Percentiles rank a stretch among this genome's conserved stretches.
These are phyloP conservation scores for Trypanosoma grayi DNA, from an alignment of 208 protist species.

Conservation along the genomic window DNA sequence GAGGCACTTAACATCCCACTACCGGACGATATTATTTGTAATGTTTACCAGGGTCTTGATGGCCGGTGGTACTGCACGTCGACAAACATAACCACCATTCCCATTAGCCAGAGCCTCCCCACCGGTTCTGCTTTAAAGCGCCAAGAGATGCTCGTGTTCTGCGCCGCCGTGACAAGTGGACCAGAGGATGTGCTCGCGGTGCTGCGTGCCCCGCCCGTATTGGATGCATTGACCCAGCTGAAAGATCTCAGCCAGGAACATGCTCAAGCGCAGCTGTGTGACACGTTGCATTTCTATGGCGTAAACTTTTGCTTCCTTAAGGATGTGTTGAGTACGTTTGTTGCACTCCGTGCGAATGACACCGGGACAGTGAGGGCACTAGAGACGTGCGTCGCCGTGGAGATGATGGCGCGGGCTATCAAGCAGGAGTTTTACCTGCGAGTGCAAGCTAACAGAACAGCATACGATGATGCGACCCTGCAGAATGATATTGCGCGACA, in stretches of 20 bases:
- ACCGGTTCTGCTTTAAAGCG: slow-evolving; percentile 44
- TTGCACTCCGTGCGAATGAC: background rate
- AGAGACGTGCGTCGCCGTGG: slow-evolving; percentile 24
- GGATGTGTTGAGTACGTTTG: slow-evolving; percentile 26
- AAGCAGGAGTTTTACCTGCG: slow-evolving; percentile 55
- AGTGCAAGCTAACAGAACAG: slow-evolving; percentile 31
- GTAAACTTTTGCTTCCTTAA: slow-evolving; percentile 48
- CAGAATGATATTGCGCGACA: slow-evolving; percentile 30
- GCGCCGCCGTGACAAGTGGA: slow-evolving; percentile 43
- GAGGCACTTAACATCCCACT: slow-evolving; percentile 75
- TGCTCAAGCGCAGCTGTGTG: slow-evolving; percentile 28
- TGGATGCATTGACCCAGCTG: slow-evolving; percentile 31
- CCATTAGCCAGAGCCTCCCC: background rate
- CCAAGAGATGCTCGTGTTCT: slow-evolving; percentile 72
- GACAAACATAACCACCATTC: slow-evolving; percentile 27
- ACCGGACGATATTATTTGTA: slow-evolving; percentile 42
- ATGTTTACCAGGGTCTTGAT: slow-evolving; percentile 82
- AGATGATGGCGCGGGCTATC: slow-evolving; percentile 45
- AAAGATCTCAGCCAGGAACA: background rate
- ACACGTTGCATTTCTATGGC: slow-evolving; percentile 45
- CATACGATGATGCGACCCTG: slow-evolving; percentile 23
- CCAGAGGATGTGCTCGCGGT: slow-evolving; percentile 54
- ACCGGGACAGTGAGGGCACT: slow-evolving; percentile 18
- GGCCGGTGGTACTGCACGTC: slow-evolving; percentile 69
- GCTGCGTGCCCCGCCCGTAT: slow-evolving; percentile 33